Percentiles rank a stretch among this genome's conserved stretches.
phyloP scores from a whole-genome alignment of 2,329 filamentous ascomycete genomes.

The Diaporthe sp. region DNA sequence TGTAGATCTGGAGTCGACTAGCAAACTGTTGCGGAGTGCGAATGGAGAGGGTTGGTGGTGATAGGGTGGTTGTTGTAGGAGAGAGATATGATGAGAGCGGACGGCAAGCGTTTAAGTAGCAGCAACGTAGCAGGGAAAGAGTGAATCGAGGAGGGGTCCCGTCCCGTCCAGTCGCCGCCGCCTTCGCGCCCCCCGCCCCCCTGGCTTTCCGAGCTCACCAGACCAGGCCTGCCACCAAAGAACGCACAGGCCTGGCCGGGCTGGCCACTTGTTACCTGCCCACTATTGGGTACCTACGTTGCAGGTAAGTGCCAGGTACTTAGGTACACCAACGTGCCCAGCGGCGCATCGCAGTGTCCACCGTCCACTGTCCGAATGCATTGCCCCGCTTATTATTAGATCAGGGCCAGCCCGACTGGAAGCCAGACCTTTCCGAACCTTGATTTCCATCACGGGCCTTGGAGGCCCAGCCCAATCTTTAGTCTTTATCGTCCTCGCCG shows the following conservation, averaged over 20 bases:
- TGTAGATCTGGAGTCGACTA: slow-evolving; percentile 29
- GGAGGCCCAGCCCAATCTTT: neutral
- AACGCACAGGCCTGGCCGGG: neutral
- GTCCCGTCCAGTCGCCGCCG: neutral
- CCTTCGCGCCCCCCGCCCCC: slow-evolving; percentile 19
- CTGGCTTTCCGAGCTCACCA: neutral
- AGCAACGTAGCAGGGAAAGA: slow-evolving; percentile 31
- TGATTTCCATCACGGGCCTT: neutral
- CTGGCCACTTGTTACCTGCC: slow-evolving; percentile 8
- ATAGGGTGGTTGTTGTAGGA: slow-evolving; percentile 23
- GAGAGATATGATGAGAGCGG: slow-evolving; percentile 7
- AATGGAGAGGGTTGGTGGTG: slow-evolving; percentile 29
- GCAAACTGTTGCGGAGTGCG: slow-evolving; percentile 33
- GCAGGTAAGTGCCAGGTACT: neutral
- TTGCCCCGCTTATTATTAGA: slow-evolving; percentile 24
- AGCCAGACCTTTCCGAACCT: slow-evolving; percentile 17
- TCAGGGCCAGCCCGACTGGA: slow-evolving; percentile 10
- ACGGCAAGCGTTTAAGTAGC: slow-evolving; percentile 27
- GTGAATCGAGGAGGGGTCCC: slow-evolving; percentile 29
- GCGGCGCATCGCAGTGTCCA: neutral
- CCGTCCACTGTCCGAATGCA: neutral
- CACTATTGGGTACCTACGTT: neutral
- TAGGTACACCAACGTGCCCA: neutral
- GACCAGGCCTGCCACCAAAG: neutral
- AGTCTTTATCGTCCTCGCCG: slow-evolving; percentile 15